Conservation (phyloP, 495 filamentous ascomycete genomes). For the Tuber microsphaerosporum region DNA sequence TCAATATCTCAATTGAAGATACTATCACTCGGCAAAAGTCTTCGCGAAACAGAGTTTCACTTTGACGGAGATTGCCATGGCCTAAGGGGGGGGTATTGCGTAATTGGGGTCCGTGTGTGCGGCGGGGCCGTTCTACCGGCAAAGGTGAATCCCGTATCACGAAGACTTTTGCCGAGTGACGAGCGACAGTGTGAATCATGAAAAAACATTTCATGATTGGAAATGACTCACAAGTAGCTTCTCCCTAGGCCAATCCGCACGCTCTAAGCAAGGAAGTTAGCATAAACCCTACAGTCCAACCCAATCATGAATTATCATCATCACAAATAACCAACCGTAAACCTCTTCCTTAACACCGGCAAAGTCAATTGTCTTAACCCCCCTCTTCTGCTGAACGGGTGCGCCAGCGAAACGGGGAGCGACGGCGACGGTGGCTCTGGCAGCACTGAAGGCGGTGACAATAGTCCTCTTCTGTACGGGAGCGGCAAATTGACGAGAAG, state of each 20-base stretch:
- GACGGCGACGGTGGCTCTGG: constrained; percentile 51
- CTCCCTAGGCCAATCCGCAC: constrained; percentile 94
- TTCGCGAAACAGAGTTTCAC: too few species aligned
- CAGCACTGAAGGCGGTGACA: constrained; percentile 57
- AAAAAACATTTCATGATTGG: constrained; percentile 10
- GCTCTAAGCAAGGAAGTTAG: constrained; percentile 54
- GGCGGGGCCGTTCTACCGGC: too few species aligned
- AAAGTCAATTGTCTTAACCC: constrained; percentile 88
- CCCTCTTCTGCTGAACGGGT: constrained; percentile 55
- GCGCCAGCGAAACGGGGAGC: constrained; percentile 50
- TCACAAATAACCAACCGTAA: constrained; percentile 57
- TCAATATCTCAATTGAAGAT: constrained; percentile 7
- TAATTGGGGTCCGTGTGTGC: too few species aligned
- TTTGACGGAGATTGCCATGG: too few species aligned
- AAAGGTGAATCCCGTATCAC: too few species aligned
- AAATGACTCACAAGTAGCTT: constrained; percentile 72
- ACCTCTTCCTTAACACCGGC: constrained; percentile 87
- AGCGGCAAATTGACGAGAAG: constrained; percentile 65
- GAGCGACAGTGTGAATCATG: too few species aligned
- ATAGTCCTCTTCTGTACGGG: constrained; percentile 63
- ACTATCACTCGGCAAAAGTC: too few species aligned
- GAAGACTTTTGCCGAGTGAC: too few species aligned
- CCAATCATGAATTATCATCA: constrained; percentile 18
- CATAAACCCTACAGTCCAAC: constrained; percentile 16
- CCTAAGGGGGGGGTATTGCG: too few species aligned